Base-by-base conservation (phyloP, 371 early-diverging fungal species). In the Mucor racemosus region DNA sequence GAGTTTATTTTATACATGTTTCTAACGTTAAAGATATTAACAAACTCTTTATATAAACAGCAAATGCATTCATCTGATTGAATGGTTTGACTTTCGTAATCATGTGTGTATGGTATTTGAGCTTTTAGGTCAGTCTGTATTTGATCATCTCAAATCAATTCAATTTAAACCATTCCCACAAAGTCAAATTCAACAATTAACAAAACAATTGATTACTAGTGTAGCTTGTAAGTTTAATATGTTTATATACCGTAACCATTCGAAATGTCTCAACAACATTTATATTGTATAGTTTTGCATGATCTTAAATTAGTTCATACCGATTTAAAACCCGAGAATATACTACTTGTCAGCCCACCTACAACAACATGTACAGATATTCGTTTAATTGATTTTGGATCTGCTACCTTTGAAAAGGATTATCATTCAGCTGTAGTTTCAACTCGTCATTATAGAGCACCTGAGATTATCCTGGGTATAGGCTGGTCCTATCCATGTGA, bases 81-180 rank as follows among this genome's bases (percentile, higher is more conserved):
- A 90, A 63, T 84, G 80, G 62, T 96, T 97, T 75, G 94, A 94
- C 66, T 88, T 88, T 79, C 85, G 90, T 50, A 92, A 93, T 72
- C 98, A 98, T 80, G 90, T 94, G 1, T 98, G 98, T 80, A 96
- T 98, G 96, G 96, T 96, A 44, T 98, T 98, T 82, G 95, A 94
- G 59, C 84, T 97, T 38, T 79, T 96, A 15, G 89, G 91, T 5
- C 90, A 90, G 34, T 91, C 91, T 60, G 85, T 97, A 8, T 98
- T 94, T 83, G 98, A 98, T 74, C 97, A 92, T 74, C 75, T 98
- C 44, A 97, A 98, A 79, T 89, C 84, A 44, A 95, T 94, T 75
- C 75, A 87, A 46, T 97, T 96, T 72, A 78, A 84, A 11, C 94
- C 96, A 6, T 96, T 97, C 69, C 93, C 95, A 36, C 75, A 88